phyloP scores from a whole-genome alignment of 768 basidiomycete species.

The Hortiboletus flavorubellus region DNA sequence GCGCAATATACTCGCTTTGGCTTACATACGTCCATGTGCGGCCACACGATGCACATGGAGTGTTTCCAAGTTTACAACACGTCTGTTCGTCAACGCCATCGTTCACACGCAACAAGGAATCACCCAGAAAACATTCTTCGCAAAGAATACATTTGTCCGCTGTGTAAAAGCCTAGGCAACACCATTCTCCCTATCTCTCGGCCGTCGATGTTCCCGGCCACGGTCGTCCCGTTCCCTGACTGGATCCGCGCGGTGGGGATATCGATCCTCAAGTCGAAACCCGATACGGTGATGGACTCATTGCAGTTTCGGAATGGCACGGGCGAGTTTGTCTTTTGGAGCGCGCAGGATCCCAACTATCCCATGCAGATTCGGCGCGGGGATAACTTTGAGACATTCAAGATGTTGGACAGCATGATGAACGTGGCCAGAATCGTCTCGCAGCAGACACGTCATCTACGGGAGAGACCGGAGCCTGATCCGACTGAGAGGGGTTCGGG shows the following conservation, averaged over 20 bases:
- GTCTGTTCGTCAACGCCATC: constrained; percentile 84
- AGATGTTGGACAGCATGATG: constrained; percentile 88
- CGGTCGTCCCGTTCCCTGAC: constrained; percentile 67
- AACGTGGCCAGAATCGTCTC: constrained; percentile 74
- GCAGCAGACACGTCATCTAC: constrained; percentile 78
- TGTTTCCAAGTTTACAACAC: constrained; percentile 90
- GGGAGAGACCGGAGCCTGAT: constrained; percentile 74
- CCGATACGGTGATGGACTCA: constrained; percentile 67
- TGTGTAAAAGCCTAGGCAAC: constrained; percentile 96
- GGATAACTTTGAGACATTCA: constrained; percentile 57
- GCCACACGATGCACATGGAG: constrained; percentile 94
- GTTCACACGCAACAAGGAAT: constrained; percentile 83
- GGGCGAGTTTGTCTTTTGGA: constrained; percentile 88
- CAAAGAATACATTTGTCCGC: constrained; percentile 92
- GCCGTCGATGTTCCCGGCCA: constrained; percentile 43
- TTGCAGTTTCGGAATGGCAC: constrained; percentile 77
- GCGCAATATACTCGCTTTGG: constrained; percentile 76
- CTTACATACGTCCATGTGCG: constrained; percentile 83
- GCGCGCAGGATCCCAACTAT: constrained; percentile 75
- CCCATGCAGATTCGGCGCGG: constrained; percentile 48
- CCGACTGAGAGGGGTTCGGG: constrained; percentile 73
- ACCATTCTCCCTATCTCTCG: constrained; percentile 80
- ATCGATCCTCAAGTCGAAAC: constrained; percentile 80
- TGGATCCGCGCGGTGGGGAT: constrained; percentile 91
- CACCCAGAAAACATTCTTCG: constrained; percentile 94